Evolutionary conservation across 257 asterid genomes (phyloP), one percentile per base, ranked within the genome.

Genomic region (Agastache rugosa): DNA sequence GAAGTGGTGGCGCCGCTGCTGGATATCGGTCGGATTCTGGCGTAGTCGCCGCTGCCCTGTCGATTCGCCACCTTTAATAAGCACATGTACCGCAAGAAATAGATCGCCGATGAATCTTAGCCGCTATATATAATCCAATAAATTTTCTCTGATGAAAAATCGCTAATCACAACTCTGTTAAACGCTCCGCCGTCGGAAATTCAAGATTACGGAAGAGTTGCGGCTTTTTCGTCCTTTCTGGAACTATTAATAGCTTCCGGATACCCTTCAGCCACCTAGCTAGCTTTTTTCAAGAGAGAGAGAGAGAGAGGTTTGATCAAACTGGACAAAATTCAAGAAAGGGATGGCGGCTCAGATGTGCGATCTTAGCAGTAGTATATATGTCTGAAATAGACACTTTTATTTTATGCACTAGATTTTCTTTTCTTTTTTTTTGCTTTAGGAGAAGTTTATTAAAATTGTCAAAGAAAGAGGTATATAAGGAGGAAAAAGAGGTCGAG

Each of bases 41-140:
- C 87, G 81, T 80, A 73, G 67, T 80, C 86, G 69, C 83, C 84
- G 78, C 74, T 79, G 20, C 83, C 91, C 55, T 79, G 78, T 81
- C 76, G 68, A 53, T 86, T 83, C 94, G 97, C 97, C 98, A 92
- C 93, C 81, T 85, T 90, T 72, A 53, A 69, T 34, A 80, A 54
- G 79, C 79, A 82, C 84, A 86, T 81, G 80, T 75, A 87, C 66
- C 20, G n/a, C 14, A 5, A 16, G 2, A 19, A n/a, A 6, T 11
- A 5, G 17, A 47, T 27, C 59, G 1, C 60, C 60, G 73, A 42
- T 20, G 9, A 51, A 50, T 9, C 54, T 51, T 20, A 45, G 20
- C 31, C n/a, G n/a, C n/a, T n/a, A n/a, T n/a, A n/a, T n/a, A n/a
- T n/a, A n/a, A n/a, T n/a, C n/a, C 17, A 11, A 22, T 60, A 9